These are phyloP conservation scores for Arthrocladium fulminans DNA, from an alignment of 2,329 filamentous ascomycete genomes.

Conservation along the genomic window DNA sequence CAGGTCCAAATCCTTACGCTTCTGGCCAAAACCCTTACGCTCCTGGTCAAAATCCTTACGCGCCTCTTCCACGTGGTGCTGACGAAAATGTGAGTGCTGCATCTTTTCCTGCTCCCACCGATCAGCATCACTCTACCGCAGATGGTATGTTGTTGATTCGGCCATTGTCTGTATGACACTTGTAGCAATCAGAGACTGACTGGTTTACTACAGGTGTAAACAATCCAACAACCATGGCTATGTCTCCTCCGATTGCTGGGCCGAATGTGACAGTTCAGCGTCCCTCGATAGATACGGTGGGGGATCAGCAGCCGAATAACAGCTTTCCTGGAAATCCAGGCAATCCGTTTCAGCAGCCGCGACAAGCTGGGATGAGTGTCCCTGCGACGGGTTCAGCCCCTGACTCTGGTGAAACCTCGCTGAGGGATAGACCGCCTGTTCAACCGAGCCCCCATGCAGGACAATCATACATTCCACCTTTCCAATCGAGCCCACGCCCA, in stretches of 20 bases:
- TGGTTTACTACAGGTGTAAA: conserved; percentile 20
- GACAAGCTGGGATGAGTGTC: not conserved
- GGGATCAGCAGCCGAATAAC: not conserved
- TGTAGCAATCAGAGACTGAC: conserved; percentile 13
- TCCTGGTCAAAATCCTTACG: conserved; percentile 33
- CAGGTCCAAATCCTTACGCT: conserved; percentile 24
- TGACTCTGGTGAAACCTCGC: not conserved
- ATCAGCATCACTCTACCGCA: conserved; percentile 28
- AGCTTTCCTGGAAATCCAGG: not conserved
- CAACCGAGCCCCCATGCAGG: not conserved
- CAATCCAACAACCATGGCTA: conserved; percentile 13
- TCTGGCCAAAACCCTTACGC: no score
- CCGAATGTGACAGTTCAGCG: conserved; percentile 12
- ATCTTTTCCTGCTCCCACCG: conserved; percentile 27
- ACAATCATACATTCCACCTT: conserved; percentile 1
- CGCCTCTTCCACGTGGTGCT: conserved; percentile 32
- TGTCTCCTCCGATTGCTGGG: conserved; percentile 7
- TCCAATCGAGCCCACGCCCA: not conserved
- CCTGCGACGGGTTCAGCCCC: not conserved
- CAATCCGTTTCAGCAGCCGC: not conserved
- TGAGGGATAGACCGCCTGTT: not conserved
- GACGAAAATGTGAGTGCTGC: conserved; percentile 46
- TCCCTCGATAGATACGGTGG: conserved; percentile 8
- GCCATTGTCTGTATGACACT: conserved; percentile 15
- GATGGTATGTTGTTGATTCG: conserved; percentile 34